Evolutionary conservation across 2,329 filamentous ascomycete genomes (phyloP).

Genomic region (Colletotrichum sp.): DNA sequence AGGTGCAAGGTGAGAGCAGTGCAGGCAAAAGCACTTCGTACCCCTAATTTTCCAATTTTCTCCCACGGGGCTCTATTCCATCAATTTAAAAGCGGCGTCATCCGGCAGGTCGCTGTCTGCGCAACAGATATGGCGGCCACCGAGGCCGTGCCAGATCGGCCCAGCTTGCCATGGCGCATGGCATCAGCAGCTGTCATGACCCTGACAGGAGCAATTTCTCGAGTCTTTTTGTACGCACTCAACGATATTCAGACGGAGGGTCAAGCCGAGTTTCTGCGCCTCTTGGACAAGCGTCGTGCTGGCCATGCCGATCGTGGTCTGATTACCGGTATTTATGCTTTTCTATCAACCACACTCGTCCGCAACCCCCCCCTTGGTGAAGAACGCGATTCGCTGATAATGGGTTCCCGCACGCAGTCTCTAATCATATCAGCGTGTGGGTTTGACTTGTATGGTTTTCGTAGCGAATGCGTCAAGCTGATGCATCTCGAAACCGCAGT

Average conservation of each 20-base stretch:
- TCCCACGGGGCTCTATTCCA: neutral
- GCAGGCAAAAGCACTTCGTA: neutral
- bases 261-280: constrained; percentile 73
- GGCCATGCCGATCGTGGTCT: constrained; percentile 75
- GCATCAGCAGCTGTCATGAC: constrained; percentile 79
- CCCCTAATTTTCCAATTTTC: neutral
- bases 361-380: neutral
- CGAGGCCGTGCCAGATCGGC: constrained; percentile 40
- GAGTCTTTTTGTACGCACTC: constrained; percentile 76
- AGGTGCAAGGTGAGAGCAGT: neutral
- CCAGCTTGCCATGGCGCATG: constrained; percentile 72
- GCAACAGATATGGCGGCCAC: neutral
- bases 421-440: constrained; percentile 89
- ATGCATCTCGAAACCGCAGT: constrained; percentile 49
- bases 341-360: neutral
- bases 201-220: constrained; percentile 71
- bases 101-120: neutral
- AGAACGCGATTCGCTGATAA: neutral
- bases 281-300: constrained; percentile 75
- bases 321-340: constrained; percentile 63
- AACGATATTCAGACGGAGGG: constrained; percentile 80
- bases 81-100: neutral
- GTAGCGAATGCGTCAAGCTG: constrained; percentile 16
- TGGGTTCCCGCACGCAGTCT: constrained; percentile 58
- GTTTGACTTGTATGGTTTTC: constrained; percentile 38